phyloP scores from a whole-genome alignment of 768 basidiomycete species.

The Calocera viscosa region DNA sequence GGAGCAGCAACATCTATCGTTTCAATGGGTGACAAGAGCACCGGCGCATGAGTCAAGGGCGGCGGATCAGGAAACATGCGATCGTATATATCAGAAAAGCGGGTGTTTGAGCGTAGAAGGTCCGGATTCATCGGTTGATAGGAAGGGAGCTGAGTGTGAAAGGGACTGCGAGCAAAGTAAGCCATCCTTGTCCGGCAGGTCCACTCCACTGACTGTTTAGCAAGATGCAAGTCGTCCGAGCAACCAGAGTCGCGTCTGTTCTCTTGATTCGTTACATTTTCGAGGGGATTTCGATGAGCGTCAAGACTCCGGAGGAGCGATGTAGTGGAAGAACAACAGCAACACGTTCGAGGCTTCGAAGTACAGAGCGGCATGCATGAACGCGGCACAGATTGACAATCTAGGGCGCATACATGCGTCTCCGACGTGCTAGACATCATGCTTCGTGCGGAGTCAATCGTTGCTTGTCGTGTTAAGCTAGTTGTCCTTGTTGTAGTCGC shows the following conservation, averaged over 20 bases:
- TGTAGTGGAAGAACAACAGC: background rate
- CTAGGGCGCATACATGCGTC: background rate
- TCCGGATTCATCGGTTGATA: background rate
- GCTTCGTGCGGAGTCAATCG: no score
- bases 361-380: background rate
- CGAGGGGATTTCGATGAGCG: background rate
- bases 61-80: background rate
- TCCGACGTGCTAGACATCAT: background rate
- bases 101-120: background rate
- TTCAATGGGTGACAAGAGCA: background rate
- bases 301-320: background rate
- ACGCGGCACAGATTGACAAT: background rate
- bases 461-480: no score
- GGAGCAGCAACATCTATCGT: background rate
- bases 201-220: background rate
- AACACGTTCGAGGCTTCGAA: background rate
- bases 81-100: background rate
- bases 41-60: background rate
- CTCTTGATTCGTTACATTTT: background rate
- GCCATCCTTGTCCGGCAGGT: background rate
- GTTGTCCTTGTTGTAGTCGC: no score
- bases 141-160: background rate
- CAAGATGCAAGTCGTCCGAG: background rate
- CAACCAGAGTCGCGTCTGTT: background rate
- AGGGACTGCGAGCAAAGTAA: background rate